Base-by-base conservation (phyloP, 148 eudicot species). In the Vaccinium darrowii region DNA sequence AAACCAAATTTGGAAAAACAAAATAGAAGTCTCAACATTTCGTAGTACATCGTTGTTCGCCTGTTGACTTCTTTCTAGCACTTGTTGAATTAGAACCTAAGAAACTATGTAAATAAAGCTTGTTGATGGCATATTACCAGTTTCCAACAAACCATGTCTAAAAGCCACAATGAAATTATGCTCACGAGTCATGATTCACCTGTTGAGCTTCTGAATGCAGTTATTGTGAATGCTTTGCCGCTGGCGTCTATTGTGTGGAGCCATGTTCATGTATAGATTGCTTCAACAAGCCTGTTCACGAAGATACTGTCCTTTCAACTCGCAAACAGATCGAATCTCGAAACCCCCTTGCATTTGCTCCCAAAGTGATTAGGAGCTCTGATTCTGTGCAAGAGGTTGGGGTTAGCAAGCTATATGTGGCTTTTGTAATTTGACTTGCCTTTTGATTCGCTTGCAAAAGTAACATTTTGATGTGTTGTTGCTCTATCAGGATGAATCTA, bases 171-270 rank as follows among this genome's bases (percentile, higher is more conserved):
- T 33, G 52, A 76, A 76, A 39, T 60, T 76, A n/a, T 57, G n/a
- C 49, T 81, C 27, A 52, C 8, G 16, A 72, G 84, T 81, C 23
- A 62, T 30, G 23, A 72, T 86, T 81, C 23, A 74, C 84, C 74
- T 76, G 18, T 49, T 60, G 84, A 78, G 8, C 56, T 82, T 89
- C 54, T 30, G 58, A 77, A 52, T 92, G 91, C 90, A 97, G 99
- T 83, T 97, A 97, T 84, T 97, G 99, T 89, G 99, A 97, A 89
- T 97, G 99, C 89, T 97, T 97, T 86, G 98, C 99, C 78, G 99
- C 99, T 86, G 99, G 99, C 25, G 94, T 95, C 83, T 97, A 95
- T 85, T 97, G 99, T 85, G 95, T 95, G 87, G 99, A 97, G 90
- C 96, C 99, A 75, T 97, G 99, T 88, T 91, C 99, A 36, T 97